Evolutionary conservation across 2,329 filamentous ascomycete species (phyloP), one percentile per base, ranked within the genome.

Genomic region (Penicillium oxalicum): DNA sequence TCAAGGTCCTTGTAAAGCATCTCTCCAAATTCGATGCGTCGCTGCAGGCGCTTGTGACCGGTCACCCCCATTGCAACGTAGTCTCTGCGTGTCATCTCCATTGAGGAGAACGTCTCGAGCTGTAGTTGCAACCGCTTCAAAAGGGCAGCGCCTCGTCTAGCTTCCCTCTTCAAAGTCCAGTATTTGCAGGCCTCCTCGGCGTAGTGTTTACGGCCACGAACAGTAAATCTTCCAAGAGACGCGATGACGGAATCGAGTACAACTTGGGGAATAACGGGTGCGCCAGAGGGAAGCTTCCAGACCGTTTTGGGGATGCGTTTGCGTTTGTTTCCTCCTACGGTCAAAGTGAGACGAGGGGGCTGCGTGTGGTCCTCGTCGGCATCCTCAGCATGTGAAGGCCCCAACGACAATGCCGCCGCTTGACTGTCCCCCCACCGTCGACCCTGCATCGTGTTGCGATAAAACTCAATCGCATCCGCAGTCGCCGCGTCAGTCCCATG

Each of bases 111-210:
- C 0, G 89, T 88, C 68, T 97, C 91, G 78, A 96, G 87, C 68
- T 96, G 91, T 49, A 97, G 74, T 67, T 98, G 93, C 18, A 98
- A 77, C 33, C 93, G 83, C 71, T 97, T 97, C 51, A 98, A 78
- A 47, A 98, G 76, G 4, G 93, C 89, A 28, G 93, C 93, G 40
- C 93, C 93, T 50, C 93, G 81, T 32, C 93, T 83, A 53, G 91
- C 88, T 68, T 98, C 93, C 48, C 93, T 83, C 73, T 98, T 98
- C 54, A 98, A 71, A 0, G 93, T 97, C 93, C 93, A 98, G 70
- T 97, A 98, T 59, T 89, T 90, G 72, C 91, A 97, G 2, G 88
- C 88, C 68, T 96, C 91, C 49, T 89, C 86, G 2, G 94, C 84
- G 66, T 89, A 98, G 52, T 96, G 91, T 64, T 94, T 95, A 45